phyloP scores from a whole-genome alignment of 106 monocot species.

The Alisma plantagoaquatica region DNA sequence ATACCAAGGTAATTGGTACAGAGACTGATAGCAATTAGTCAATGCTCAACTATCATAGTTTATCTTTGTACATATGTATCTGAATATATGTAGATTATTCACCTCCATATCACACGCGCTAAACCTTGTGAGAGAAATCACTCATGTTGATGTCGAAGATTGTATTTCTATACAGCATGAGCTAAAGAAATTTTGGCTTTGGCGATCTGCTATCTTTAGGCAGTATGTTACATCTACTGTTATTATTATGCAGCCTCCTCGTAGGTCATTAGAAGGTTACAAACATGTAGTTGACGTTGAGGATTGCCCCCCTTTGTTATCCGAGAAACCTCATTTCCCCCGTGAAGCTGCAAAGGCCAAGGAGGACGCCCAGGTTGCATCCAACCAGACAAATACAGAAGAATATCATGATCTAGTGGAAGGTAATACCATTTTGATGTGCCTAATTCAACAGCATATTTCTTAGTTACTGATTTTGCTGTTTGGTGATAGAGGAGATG shows the following conservation, averaged over 20 bases:
- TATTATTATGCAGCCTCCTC: conserved; percentile 48
- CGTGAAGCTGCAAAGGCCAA: conserved; percentile 54
- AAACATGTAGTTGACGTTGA: conserved; percentile 78
- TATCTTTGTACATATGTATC: no score
- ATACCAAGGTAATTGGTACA: no score
- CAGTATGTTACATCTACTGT: no score
- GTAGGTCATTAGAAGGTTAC: conserved; percentile 68
- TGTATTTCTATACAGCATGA: no score
- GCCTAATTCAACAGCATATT: not conserved
- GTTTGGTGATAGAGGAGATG: conserved; percentile 69
- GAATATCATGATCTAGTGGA: conserved; percentile 76
- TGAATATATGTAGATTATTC: no score
- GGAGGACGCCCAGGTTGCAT: conserved; percentile 40
- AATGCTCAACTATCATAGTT: no score
- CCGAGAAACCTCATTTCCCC: conserved; percentile 63
- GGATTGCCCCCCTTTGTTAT: conserved; percentile 45
- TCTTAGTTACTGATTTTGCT: not conserved
- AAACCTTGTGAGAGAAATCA: no score
- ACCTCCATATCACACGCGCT: no score
- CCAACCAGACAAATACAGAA: conserved; percentile 37
- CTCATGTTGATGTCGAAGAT: no score
- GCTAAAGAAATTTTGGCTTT: no score
- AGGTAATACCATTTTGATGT: conserved; percentile 23
- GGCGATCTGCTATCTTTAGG: no score
- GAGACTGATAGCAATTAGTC: no score